Evolutionary conservation across 1,284 basidiomycete genomes (phyloP).

Genomic region (Puccinia sorghi): DNA sequence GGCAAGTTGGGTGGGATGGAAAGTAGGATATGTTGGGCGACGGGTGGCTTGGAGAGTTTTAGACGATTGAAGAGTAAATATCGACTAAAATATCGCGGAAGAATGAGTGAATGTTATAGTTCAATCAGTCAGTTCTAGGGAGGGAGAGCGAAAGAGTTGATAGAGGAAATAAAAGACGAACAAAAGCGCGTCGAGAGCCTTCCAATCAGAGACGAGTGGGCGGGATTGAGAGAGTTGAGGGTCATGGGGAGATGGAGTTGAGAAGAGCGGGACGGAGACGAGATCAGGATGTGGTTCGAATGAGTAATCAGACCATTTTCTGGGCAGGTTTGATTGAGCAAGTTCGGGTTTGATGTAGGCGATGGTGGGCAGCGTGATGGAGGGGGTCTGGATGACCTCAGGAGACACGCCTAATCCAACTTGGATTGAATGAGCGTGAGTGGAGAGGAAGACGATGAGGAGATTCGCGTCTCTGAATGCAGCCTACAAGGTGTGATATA

Average conservation of each 20-base stretch:
- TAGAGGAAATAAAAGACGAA: constrained; percentile 15
- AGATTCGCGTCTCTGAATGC: constrained; percentile 43
- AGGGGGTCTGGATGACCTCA: constrained; percentile 33
- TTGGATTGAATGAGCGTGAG: constrained; percentile 37
- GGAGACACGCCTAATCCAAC: constrained; percentile 47
- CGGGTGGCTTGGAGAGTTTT: constrained; percentile 34
- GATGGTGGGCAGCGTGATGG: constrained; percentile 20
- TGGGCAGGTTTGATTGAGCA: constrained; percentile 9
- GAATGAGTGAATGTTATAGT: not conserved
- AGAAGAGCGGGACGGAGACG: constrained; percentile 50
- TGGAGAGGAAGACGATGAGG: constrained; percentile 36
- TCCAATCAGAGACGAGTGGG: constrained; percentile 39
- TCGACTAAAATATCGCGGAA: constrained; percentile 22
- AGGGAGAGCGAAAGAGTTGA: constrained; percentile 52
- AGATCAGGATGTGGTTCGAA: constrained; percentile 43
- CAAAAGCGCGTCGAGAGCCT: constrained; percentile 33
- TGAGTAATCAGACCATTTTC: constrained; percentile 35
- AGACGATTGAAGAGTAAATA: constrained; percentile 28
- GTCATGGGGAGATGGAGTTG: constrained; percentile 50
- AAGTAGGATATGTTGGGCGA: constrained; percentile 43
- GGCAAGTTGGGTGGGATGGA: constrained; percentile 43
- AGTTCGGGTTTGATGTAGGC: constrained; percentile 28
- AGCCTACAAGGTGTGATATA: not conserved
- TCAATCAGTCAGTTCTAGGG: no score
- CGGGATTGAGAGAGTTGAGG: constrained; percentile 36